Base-by-base conservation (phyloP, 139 green algal species). In the Auxenochlorella pyrenoidosa region DNA sequence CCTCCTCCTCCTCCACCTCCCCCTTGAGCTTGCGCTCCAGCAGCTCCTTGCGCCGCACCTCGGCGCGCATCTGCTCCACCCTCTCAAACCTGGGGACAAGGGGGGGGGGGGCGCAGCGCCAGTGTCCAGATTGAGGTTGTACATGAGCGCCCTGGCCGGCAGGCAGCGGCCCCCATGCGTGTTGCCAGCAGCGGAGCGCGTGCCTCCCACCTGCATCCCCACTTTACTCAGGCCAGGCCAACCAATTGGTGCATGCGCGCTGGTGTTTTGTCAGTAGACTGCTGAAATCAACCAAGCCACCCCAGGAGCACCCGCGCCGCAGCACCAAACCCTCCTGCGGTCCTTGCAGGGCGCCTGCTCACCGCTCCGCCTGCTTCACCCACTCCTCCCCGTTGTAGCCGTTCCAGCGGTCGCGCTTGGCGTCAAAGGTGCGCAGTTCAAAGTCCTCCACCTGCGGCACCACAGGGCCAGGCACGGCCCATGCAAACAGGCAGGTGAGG, bases 361-460 rank as follows among this genome's bases (percentile, higher is more conserved):
- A 92, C 89, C 88, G 92, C 60, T 95, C 91, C 24, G 92, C 88
- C 40, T 95, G 87, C 81, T 93, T 91, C 5, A 89, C 59, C 86
- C 97, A 98, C 32, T 98, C 94, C 0, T 91, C 90, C 0, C 93
- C 38, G 85, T 98, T 95, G 88, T 98, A 99, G 16, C 98, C 98
- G 87, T 98, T 99, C 94, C 95, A 98, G 12, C 96, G 91, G 90
- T 99, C 97, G 1, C 98, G 93, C 88, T 99, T 99, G 65, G 94
- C 93, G 66, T 99, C 98, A 87, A 94, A 99, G 24, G 79, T 88
- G 22, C 89, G 51, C 43, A 98, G 88, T 32, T 96, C 51, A 22
- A 99, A 90, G 81, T 98, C 91, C 86, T 98, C 90, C 15, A 99
- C 88, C 75, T 81, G 75, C 15, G 32, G 63, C 5, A 34, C 24